A percentile compares a stretch with the other conserved stretches of the same genome.
phyloP scores from a whole-genome alignment of 129 eudicot genomes.

The Chrysanthemum seticuspe region DNA sequence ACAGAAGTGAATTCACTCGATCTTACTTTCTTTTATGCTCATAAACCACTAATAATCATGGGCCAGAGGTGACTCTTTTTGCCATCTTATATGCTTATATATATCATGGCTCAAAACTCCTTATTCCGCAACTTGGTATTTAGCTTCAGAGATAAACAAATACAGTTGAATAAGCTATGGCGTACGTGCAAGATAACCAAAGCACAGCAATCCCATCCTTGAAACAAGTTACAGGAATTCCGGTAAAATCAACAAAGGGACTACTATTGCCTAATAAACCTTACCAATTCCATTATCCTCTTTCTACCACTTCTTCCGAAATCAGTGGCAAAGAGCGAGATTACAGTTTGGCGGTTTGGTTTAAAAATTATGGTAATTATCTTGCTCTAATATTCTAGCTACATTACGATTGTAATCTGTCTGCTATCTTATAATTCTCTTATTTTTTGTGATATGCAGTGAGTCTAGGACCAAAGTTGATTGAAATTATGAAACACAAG shows the following conservation, averaged over 20 bases:
- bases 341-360: slow-evolving; percentile 17
- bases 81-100: slow-evolving; percentile 13
- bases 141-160: background rate
- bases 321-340: slow-evolving; percentile 23
- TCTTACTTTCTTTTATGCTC: slow-evolving; percentile 13
- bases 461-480: slow-evolving; percentile 23
- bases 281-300: slow-evolving; percentile 13
- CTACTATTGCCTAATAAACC: slow-evolving; percentile 20
- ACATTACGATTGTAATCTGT: background rate
- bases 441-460: slow-evolving; percentile 17
- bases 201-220: background rate
- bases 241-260: slow-evolving; percentile 26
- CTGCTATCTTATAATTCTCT: background rate
- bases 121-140: slow-evolving; percentile 1
- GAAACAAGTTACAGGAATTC: slow-evolving; percentile 28
- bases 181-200: background rate
- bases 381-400: background rate
- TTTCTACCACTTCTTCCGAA: slow-evolving; percentile 23
- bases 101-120: background rate
- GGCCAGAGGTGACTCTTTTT: slow-evolving; percentile 22
- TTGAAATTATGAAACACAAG: slow-evolving; percentile 27
- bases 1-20: background rate
- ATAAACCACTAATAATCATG: slow-evolving; percentile 25
- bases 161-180: background rate
- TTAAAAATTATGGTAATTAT: slow-evolving; percentile 27